Conservation (phyloP, 2,329 filamentous ascomycete genomes). For the Trichoderma atrobrunneum region DNA sequence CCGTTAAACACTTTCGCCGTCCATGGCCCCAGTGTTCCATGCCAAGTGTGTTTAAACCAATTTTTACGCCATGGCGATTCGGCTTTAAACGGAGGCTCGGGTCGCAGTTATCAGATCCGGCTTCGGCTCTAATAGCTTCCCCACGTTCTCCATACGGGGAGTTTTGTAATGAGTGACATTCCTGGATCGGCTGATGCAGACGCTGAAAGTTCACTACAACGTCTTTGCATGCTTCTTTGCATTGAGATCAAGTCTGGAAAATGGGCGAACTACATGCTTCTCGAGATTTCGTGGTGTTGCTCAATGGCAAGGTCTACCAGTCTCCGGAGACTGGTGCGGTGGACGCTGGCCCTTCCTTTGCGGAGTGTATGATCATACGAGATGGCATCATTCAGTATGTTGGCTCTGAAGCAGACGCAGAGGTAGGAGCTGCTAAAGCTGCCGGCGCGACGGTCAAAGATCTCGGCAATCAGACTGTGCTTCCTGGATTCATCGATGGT, state of each 20-base stretch:
- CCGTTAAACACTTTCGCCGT: background rate
- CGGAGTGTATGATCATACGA: constrained; percentile 33
- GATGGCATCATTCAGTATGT: constrained; percentile 36
- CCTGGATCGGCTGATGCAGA: background rate
- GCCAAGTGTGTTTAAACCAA: background rate
- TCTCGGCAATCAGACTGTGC: constrained; percentile 37
- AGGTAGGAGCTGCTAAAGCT: constrained; percentile 26
- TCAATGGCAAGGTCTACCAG: constrained; percentile 26
- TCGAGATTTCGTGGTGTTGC: constrained; percentile 19
- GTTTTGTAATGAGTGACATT: background rate
- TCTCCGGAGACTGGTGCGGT: constrained; percentile 1
- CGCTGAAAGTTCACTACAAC: background rate
- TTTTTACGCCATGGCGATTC: background rate
- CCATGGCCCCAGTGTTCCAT: background rate
- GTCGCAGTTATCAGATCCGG: constrained; percentile 8
- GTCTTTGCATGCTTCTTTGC: background rate
- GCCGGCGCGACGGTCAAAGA: constrained; percentile 28
- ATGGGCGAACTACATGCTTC: constrained; percentile 19
- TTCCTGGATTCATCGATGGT: constrained; percentile 57
- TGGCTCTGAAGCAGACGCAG: constrained; percentile 30
- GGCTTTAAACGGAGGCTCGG: constrained; percentile 9
- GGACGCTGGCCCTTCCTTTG: constrained; percentile 16
- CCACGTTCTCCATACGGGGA: constrained; percentile 4
- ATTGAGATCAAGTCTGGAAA: background rate
- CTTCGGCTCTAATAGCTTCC: constrained; percentile 7